phyloP scores from a whole-genome alignment of 192 early-diverging fungal genomes.

The Phlyctochytrium arcticum region DNA sequence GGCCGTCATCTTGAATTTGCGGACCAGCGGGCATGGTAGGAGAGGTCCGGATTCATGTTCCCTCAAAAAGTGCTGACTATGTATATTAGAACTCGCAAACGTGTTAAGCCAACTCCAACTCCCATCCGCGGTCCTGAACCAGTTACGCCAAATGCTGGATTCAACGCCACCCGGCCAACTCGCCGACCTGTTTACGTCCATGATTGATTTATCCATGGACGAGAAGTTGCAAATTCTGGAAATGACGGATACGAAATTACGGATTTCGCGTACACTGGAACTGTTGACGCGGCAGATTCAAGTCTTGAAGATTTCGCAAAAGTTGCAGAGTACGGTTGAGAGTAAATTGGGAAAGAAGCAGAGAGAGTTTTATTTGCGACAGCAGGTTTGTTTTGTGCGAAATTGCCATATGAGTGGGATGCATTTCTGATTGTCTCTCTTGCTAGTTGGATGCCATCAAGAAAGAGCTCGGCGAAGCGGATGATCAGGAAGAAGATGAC shows the following conservation, averaged over 20 bases:
- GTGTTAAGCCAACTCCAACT: conserved; percentile 55
- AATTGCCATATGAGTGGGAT: background rate
- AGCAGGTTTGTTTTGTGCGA: conserved; percentile 57
- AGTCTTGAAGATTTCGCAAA: conserved; percentile 74
- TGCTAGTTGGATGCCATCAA: conserved; percentile 71
- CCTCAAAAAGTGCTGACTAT: background rate
- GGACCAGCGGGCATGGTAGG: conserved; percentile 41
- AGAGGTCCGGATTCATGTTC: background rate
- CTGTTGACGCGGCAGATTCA: conserved; percentile 71
- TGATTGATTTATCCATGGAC: conserved; percentile 66
- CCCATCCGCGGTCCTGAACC: conserved; percentile 56
- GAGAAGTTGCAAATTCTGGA: conserved; percentile 68
- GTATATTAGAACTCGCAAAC: conserved; percentile 39
- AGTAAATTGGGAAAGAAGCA: conserved; percentile 76
- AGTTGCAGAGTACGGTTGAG: conserved; percentile 67
- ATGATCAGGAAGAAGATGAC: conserved; percentile 65
- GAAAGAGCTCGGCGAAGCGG: conserved; percentile 69
- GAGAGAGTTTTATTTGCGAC: conserved; percentile 70
- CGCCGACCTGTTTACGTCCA: conserved; percentile 65
- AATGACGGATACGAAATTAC: conserved; percentile 48
- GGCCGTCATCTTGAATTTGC: conserved; percentile 47
- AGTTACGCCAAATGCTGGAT: conserved; percentile 65
- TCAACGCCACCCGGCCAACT: conserved; percentile 50
- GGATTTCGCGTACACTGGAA: conserved; percentile 52
- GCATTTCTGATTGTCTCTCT: background rate